Percentiles rank a stretch among this genome's conserved stretches.
phyloP scores from a whole-genome alignment of 768 basidiomycete genomes.

The Multifurca ochricompacta region DNA sequence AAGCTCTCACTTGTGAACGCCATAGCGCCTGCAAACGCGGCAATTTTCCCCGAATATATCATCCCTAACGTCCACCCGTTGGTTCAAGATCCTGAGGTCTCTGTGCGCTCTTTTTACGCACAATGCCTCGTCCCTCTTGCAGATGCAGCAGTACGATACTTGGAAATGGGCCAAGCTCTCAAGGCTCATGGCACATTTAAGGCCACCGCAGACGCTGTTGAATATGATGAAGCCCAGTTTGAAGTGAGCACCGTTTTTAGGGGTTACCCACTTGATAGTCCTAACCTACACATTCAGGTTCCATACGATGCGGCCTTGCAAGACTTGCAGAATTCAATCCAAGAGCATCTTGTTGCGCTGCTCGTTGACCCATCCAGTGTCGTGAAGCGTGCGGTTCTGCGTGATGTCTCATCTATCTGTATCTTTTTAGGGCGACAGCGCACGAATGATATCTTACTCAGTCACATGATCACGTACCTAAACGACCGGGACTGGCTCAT shows the following conservation, averaged over 20 bases:
- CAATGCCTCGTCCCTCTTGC: constrained; percentile 81
- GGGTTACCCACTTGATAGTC: background rate
- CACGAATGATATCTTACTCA: constrained; percentile 91
- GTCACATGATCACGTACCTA: constrained; percentile 76
- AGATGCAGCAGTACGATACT: constrained; percentile 75
- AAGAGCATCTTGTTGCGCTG: constrained; percentile 79
- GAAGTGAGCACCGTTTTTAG: constrained; percentile 39
- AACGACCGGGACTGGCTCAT: constrained; percentile 92
- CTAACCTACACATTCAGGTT: constrained; percentile 48
- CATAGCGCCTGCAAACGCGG: constrained; percentile 52
- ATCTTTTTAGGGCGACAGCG: constrained; percentile 88
- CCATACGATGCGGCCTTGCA: constrained; percentile 84
- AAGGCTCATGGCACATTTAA: constrained; percentile 75
- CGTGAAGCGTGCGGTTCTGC: constrained; percentile 85
- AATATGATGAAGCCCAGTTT: constrained; percentile 71
- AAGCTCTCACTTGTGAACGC: constrained; percentile 58
- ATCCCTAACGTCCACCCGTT: constrained; percentile 84
- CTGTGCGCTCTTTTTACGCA: constrained; percentile 73
- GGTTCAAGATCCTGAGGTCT: constrained; percentile 75
- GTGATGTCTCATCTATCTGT: constrained; percentile 82
- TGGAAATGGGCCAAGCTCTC: constrained; percentile 90
- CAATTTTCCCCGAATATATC: constrained; percentile 93
- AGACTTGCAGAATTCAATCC: constrained; percentile 78
- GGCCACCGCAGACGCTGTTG: constrained; percentile 53
- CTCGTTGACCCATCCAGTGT: constrained; percentile 84